A percentile compares a stretch with the other conserved stretches of the same genome.
Evolutionary conservation across 2,329 filamentous ascomycete genomes (phyloP).

Genomic region (Neospermospora avenae): DNA sequence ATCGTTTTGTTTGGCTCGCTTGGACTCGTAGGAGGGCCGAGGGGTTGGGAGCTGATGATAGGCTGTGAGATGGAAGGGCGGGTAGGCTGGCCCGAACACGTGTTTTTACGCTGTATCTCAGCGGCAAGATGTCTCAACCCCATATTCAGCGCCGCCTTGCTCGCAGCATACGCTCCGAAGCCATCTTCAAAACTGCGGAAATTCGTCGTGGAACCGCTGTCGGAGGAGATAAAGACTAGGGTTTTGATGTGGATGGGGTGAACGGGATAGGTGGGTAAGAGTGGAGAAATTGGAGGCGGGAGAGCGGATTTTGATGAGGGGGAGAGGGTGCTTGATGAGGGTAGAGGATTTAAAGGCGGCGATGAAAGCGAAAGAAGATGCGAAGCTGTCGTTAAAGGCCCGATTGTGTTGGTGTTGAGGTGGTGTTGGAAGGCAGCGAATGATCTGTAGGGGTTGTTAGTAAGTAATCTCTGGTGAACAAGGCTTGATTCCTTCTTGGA

Average conservation of each 20-base stretch:
- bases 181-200: constrained; percentile 55
- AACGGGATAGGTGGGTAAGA: constrained; percentile 1
- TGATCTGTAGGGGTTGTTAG: constrained; percentile 39
- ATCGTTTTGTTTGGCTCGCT: too few species aligned
- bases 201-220: constrained; percentile 49
- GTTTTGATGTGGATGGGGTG: constrained; percentile 32
- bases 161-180: constrained; percentile 55
- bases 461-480: neutral
- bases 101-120: constrained; percentile 44
- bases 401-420: constrained; percentile 55
- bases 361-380: constrained; percentile 42
- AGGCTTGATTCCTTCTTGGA: too few species aligned
- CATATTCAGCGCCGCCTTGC: constrained; percentile 56
- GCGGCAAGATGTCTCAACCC: constrained; percentile 53
- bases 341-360: neutral
- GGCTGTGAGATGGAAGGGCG: too few species aligned
- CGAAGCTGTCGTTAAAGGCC: constrained; percentile 54
- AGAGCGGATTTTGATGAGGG: neutral
- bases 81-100: too few species aligned
- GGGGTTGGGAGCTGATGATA: too few species aligned
- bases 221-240: constrained; percentile 54
- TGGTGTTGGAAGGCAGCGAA: constrained; percentile 53
- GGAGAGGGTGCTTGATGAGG: neutral
- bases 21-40: too few species aligned
- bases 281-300: neutral